A percentile compares a stretch with the other conserved stretches of the same genome.
Evolutionary conservation across 305 asterid genomes (phyloP).

Genomic region (Rubia peregrina): DNA sequence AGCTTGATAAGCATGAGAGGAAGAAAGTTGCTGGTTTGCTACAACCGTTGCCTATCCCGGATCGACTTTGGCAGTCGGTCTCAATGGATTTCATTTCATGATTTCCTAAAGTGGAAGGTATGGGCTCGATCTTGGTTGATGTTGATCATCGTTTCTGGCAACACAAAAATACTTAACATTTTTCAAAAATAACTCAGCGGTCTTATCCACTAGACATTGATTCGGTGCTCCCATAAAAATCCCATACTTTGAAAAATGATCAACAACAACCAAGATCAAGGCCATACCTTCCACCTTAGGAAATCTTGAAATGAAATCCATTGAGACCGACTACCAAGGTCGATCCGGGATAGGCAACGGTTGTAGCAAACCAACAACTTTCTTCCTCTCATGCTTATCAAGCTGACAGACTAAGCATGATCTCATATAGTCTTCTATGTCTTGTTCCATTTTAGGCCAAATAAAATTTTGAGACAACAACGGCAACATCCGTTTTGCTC

Average conservation of each 20-base stretch:
- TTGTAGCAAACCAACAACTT: background rate
- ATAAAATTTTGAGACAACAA: background rate
- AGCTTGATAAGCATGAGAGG: background rate
- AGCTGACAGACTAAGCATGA: too few species aligned
- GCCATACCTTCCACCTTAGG: background rate
- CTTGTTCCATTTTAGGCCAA: background rate
- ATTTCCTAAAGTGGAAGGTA: background rate
- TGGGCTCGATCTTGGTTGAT: background rate
- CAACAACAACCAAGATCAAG: background rate
- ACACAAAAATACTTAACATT: background rate
- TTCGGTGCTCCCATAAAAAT: background rate
- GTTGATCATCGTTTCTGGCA: background rate
- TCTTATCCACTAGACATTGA: background rate
- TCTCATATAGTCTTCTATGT: too few species aligned
- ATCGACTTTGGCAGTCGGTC: background rate
- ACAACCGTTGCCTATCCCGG: background rate
- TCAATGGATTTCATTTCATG: conserved; percentile 4
- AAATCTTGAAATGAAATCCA: background rate
- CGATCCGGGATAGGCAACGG: background rate
- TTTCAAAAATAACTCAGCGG: background rate
- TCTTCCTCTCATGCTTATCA: background rate
- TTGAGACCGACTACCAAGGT: background rate
- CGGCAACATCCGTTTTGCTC: background rate
- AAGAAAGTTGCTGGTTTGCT: background rate
- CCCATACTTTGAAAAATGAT: background rate